Evolutionary conservation across 163 green algal genomes (phyloP).

Genomic region (Scenedesmus sp.): DNA sequence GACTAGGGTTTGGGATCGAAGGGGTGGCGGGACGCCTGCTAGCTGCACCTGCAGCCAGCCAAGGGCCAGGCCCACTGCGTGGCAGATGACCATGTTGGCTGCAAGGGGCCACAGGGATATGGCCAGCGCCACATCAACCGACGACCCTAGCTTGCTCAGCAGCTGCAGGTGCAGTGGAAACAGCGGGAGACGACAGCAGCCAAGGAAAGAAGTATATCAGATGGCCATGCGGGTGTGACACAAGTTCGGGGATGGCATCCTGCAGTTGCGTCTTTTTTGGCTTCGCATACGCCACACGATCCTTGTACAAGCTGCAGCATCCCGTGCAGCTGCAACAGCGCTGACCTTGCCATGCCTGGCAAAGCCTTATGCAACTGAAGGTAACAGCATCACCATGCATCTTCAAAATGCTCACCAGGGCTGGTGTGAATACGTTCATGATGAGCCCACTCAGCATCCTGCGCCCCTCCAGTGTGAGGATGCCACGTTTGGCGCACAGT

Average conservation of each 20-base stretch:
- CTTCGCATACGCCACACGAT: no score
- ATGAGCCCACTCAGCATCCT: conserved; percentile 58
- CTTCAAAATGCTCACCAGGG: conserved; percentile 34
- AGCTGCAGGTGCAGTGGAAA: background rate
- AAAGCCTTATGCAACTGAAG: no score
- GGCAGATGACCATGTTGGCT: conserved; percentile 64
- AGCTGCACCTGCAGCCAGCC: conserved; percentile 57
- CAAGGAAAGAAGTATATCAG: background rate
- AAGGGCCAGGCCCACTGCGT: conserved; percentile 60
- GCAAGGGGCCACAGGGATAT: conserved; percentile 68
- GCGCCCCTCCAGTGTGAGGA: conserved; percentile 59
- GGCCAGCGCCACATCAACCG: conserved; percentile 47
- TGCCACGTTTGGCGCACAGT: conserved; percentile 17
- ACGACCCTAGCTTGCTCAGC: conserved; percentile 66
- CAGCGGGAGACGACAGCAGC: background rate
- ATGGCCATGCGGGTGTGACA: no score
- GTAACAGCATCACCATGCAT: no score
- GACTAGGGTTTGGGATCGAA: conserved; percentile 55
- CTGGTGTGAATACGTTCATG: conserved; percentile 73
- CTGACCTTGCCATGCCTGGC: no score
- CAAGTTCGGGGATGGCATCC: no score
- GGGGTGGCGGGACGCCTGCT: conserved; percentile 36
- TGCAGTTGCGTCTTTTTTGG: no score
- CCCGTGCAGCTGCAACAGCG: no score
- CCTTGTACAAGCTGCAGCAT: no score